Evolutionary conservation across 768 basidiomycete genomes (phyloP), one percentile per base, ranked within the genome.

Genomic region (Calocybe indica): DNA sequence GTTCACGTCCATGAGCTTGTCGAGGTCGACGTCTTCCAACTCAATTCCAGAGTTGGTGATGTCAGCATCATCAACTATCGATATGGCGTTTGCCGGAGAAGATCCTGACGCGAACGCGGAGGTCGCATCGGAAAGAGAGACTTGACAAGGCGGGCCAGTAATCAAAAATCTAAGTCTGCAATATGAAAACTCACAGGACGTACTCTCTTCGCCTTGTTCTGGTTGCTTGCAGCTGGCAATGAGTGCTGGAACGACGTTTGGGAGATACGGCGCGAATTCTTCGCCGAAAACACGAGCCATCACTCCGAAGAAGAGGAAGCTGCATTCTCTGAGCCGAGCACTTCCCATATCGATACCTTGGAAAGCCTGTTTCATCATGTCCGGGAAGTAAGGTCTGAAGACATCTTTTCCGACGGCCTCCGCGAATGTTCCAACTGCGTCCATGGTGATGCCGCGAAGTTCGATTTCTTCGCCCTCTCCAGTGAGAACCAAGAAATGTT

Each of bases 221-320:
- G 71, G 66, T 68, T 96, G 92, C 55, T 81, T 79, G 68, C 88
- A 86, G 61, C 88, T 93, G 29, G 72, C 71, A 55, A 98, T 62
- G 54, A 99, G 78, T 42, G 89, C 76, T 28, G 94, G 92, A 30
- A 99, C 80, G 51, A 97, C 91, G 51, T 77, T 81, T 6, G 83
- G 78, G 32, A 98, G 78, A 68, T 92, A 97, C 2, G 77, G 75
- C 1, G 92, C 85, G 57, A 98, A 98, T 58, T 98, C 93, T 48
- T 91, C 91, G 42, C 82, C 89, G 59, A 96, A 99, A 12, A 99
- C 92, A 41, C 88, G 80, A n/a, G 93, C 89, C 88, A 99, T 94
- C 53, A 95, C 92, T 47, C 93, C 92, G 58, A 98, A 98, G 82
- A 97, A 97, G 55, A 99, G 72, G 82, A 96, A 98, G 59, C 86